Evolutionary conservation across 495 filamentous ascomycete species (phyloP), one percentile per base, ranked within the genome.

Genomic region (Xylaria bambusicola): DNA sequence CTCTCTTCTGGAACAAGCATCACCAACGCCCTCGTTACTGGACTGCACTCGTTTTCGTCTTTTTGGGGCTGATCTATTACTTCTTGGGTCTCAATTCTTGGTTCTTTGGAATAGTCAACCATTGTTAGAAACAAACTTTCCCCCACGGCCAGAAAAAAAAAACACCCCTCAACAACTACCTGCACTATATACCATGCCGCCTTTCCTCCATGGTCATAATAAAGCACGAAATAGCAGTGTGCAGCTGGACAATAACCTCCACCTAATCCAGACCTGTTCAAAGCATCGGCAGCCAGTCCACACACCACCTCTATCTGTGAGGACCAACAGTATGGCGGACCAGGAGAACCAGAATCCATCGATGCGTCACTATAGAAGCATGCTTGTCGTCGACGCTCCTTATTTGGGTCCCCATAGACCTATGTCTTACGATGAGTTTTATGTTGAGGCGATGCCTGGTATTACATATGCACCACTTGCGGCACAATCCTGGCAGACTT

Each of bases 361-460:
- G 18, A 69, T 74, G 41, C 73, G 68, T 26, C 71, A 75, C 36
- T 78, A 77, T 52, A 71, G 77, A 47, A 81, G 79, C 71, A 77
- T 82, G 74, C 63, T 82, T 36, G 74, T 77, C 48, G 68, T 82
- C 15, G 78, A 80, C 52, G 72, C 73, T 50, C 69, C 73, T 13
- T 77, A 78, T 13, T 75, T 82, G 24, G 73, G 75, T 3, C 72
- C 77, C 24, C 68, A 75, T 48, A 73, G 69, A 54, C 77, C 73
- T 17, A 66, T 81, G 23, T 74, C 69, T 38, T 81, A 77, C 64
- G 78, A 75, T 26, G 77, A 79, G 68, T 77, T 81, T 13, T 76
- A 77, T 58, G 33, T 59, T 21, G 66, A 77, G 29, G 48, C 64
- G 46, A 56, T 64, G 60, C 50, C 71, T 56, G 69, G 75, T 79